These are phyloP conservation scores for Termitomyces sp. DNA, from an alignment of 768 basidiomycete species.

Conservation along the genomic window DNA sequence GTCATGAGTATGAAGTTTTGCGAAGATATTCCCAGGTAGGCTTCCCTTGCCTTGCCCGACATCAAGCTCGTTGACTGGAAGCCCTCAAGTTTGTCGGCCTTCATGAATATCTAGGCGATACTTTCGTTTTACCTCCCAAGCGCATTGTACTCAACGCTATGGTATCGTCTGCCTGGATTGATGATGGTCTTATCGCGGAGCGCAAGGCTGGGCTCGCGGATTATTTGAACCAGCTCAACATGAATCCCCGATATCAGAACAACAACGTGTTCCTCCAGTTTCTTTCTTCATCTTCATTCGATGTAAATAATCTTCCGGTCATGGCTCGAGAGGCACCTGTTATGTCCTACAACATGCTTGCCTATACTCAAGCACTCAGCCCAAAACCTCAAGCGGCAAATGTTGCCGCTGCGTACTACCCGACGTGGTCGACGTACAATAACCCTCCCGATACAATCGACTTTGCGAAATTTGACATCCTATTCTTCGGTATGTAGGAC, in stretches of 20 bases:
- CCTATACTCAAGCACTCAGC: neutral
- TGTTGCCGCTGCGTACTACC: constrained; percentile 45
- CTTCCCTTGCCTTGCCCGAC: neutral
- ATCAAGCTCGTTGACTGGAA: neutral
- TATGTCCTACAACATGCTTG: constrained; percentile 10
- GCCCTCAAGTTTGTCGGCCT: neutral
- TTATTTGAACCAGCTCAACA: neutral
- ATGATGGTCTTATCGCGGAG: neutral
- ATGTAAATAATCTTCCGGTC: constrained; percentile 2
- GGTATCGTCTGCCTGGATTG: neutral
- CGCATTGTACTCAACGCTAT: neutral
- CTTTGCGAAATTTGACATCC: constrained; percentile 60
- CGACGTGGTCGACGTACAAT: constrained; percentile 43
- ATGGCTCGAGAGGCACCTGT: neutral
- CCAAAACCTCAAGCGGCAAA: constrained; percentile 9
- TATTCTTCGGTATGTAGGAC: constrained; percentile 50
- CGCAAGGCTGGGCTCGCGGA: neutral
- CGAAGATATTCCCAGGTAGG: neutral
- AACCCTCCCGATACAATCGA: constrained; percentile 56
- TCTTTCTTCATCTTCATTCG: neutral
- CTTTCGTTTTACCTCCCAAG: neutral
- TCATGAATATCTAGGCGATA: neutral
- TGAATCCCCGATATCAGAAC: neutral
- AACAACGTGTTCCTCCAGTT: neutral
- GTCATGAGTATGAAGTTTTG: neutral